Evolutionary conservation across 164 flowering plant species (phyloP), one percentile per base, ranked within the genome.

Genomic region (Brasenia schreberi): DNA sequence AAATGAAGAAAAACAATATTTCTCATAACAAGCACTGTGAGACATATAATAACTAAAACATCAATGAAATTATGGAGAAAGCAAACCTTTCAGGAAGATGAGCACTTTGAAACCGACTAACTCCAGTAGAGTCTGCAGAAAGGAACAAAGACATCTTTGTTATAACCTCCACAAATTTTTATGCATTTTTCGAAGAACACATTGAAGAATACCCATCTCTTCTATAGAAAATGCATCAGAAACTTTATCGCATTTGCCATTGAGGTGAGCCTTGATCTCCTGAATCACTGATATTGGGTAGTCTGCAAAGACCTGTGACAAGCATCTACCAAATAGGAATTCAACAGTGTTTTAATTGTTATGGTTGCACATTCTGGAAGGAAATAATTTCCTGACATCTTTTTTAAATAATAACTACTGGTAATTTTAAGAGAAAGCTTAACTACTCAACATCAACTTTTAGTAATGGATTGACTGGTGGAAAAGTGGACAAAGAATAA

Each of bases 51-150:
- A 33, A 33, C 39, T 33, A 33, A 33, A 33, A 33, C 39, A 33
- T 33, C 39, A 33, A 33, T 1, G 39, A 33, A 33, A 33, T 33
- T 33, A 23, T 27, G 18, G 11, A 42, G 64, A 27, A 66, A 43
- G 62, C 72, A 74, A 68, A 94, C 99, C 99, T 89, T 78, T 94
- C 99, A 67, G 93, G 95, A 75, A 94, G 97, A 45, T 92, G 82
- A 65, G 92, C 78, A 77, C 77, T 82, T 69, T 85, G 79, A 69
- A 65, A 81, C 78, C 81, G 96, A 82, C 72, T 77, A 63, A 77
- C 81, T 68, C 90, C 65, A 62, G 85, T 74, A 65, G 82, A 72
- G 27, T 89, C 98, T 93, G 84, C 75, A 76, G 10, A 43, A 74
- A 33, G 16, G 65, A 65, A 70, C 42, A 12, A 19, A 66, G 10